Evolutionary conservation across 805 yeast species (phyloP), one percentile per base, ranked within the genome.

Genomic region (Wickerhamomyces queroliae): DNA sequence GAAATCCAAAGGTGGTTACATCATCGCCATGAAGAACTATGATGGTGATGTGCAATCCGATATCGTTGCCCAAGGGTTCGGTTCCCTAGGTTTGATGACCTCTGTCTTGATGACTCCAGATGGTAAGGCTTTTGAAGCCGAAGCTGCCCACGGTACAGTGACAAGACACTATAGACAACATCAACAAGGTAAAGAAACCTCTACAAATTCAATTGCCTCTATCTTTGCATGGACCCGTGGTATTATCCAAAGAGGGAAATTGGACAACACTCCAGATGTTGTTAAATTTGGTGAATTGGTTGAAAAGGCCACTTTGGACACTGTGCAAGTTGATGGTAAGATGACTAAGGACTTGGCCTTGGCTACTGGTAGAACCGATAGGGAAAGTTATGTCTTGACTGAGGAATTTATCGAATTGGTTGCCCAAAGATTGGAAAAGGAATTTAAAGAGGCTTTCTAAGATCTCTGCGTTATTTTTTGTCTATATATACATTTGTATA

Each of bases 101-200:
- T 91, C 98, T 3, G 95, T 88, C n/a, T 76, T 91, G 52, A 78
- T 89, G 58, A 80, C 97, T n/a, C 95, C 97, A 37, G 97, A 91
- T 64, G 97, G 97, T 20, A 86, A 85, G 70, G 82, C 96, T 12
- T 90, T 87, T 62, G 97, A 91, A 71, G 71, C 89, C 40, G 98
- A 91, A 72, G 98, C 98, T 43, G 98, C 98, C n/a, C 98, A 91
- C 63, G 98, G 98, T 41, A 91, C 98, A 12, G 98, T 91, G 53
- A 91, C 97, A 35, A 85, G 98, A 70, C 98, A 91, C 64, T 91
- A 75, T 70, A 84, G 97, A 71, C 93, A 83, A 67, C 88, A 87
- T 66, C 97, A 91, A 69, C 86, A 84, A 66, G 98, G 98, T 50
- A 86, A 89, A 63, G 97, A 90, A 69, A 91, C 98, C 16, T 87